A percentile compares a stretch with the other conserved stretches of the same genome.
Evolutionary conservation across 2,329 filamentous ascomycete genomes (phyloP).

Genomic region (Botrytis fragariae): DNA sequence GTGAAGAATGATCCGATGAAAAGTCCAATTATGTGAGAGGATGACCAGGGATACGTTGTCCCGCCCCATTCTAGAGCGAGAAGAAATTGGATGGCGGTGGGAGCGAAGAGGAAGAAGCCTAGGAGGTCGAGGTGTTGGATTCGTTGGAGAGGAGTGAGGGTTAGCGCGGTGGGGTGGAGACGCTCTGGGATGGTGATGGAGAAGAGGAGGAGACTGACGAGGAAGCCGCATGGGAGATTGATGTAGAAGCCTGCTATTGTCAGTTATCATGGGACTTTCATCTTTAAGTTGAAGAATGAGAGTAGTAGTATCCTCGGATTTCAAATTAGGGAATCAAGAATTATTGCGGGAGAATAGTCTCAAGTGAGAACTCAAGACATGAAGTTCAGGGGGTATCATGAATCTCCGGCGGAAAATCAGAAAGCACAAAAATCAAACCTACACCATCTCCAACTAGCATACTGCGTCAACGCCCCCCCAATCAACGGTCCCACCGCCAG

Average conservation of each 20-base stretch:
- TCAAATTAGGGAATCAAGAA: neutral
- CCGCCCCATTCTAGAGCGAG: conserved; percentile 40
- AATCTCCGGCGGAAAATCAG: too few species aligned
- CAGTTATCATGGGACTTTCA: neutral
- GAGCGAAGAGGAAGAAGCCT: conserved; percentile 39
- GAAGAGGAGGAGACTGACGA: conserved; percentile 38
- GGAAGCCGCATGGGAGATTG: conserved; percentile 43
- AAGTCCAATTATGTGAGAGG: conserved; percentile 29
- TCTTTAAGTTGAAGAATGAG: conserved; percentile 37
- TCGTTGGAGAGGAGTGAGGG: conserved; percentile 5
- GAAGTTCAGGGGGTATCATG: conserved; percentile 34
- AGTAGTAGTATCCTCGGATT: conserved; percentile 11
- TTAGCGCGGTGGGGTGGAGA: neutral
- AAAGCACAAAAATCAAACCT: too few species aligned
- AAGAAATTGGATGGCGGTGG: conserved; percentile 38
- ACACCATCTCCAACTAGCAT: too few species aligned
- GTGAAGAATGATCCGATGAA: conserved; percentile 30
- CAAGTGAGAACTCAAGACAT: conserved; percentile 37
- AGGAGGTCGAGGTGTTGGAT: conserved; percentile 37
- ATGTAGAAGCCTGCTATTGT: conserved; percentile 38
- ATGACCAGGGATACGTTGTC: conserved; percentile 36
- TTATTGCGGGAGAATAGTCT: conserved; percentile 24
- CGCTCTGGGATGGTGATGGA: conserved; percentile 40
- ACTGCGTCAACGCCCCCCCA: too few species aligned
- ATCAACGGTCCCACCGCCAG: too few species aligned